These are phyloP conservation scores for Knufia petricola DNA, from an alignment of 2,329 filamentous ascomycete genomes.

Conservation along the genomic window DNA sequence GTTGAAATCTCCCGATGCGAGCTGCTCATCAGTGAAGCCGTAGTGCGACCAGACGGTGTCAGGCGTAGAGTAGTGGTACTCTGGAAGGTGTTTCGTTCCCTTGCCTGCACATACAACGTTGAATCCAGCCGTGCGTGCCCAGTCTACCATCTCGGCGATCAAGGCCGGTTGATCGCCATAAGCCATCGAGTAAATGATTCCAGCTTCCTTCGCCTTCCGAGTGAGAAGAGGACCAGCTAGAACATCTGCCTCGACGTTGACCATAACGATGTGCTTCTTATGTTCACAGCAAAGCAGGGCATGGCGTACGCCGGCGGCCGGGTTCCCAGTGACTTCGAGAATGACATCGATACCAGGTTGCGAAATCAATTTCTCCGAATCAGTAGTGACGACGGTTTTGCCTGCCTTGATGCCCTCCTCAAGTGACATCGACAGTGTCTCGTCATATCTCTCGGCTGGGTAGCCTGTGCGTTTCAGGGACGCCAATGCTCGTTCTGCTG, in stretches of 20 bases:
- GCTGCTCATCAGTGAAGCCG: constrained; percentile 38
- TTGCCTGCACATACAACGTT: constrained; percentile 37
- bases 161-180: constrained; percentile 39
- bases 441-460: constrained; percentile 8
- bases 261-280: constrained; percentile 42
- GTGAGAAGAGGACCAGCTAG: constrained; percentile 35
- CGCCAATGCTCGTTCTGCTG: constrained; percentile 32
- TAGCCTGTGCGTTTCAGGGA: constrained; percentile 31
- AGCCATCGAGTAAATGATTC: constrained; percentile 41
- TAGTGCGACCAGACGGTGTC: constrained; percentile 41
- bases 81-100: constrained; percentile 38
- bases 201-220: constrained; percentile 35
- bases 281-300: constrained; percentile 38
- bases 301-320: constrained; percentile 36
- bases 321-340: constrained; percentile 37
- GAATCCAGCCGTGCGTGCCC: constrained; percentile 37
- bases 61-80: constrained; percentile 39
- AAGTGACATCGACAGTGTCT: constrained; percentile 16
- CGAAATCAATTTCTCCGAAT: constrained; percentile 35
- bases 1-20: constrained; percentile 36
- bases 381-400: constrained; percentile 36
- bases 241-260: constrained; percentile 40
- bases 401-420: constrained; percentile 33
- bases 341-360: constrained; percentile 37
- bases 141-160: constrained; percentile 37